Conservation (phyloP, 2,329 filamentous ascomycete genomes). For the Fusarium pseudoanthophilum region DNA sequence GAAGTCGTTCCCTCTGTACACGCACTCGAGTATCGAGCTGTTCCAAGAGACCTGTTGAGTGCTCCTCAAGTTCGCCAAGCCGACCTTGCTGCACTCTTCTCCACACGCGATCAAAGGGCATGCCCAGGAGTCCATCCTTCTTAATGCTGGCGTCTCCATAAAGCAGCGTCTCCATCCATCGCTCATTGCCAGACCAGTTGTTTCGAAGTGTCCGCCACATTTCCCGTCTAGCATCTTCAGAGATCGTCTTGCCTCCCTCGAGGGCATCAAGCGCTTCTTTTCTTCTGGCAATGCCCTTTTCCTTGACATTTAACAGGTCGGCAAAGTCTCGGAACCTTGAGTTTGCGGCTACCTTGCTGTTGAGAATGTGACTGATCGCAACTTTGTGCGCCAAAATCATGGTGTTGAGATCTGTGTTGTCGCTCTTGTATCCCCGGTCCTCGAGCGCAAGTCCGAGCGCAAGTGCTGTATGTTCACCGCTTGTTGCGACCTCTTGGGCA, state of each 20-base stretch:
- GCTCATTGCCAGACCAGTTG: constrained; percentile 82
- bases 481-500: constrained; percentile 54
- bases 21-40: constrained; percentile 76
- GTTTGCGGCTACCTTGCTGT: constrained; percentile 68
- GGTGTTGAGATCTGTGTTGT: constrained; percentile 67
- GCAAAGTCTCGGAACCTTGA: constrained; percentile 72
- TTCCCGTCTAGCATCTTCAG: constrained; percentile 57
- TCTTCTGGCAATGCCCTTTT: constrained; percentile 65
- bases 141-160: constrained; percentile 69
- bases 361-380: constrained; percentile 69
- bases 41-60: constrained; percentile 67
- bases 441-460: constrained; percentile 68
- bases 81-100: constrained; percentile 69
- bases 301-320: constrained; percentile 71
- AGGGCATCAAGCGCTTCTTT: constrained; percentile 57
- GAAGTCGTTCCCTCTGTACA: constrained; percentile 73
- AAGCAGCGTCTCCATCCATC: constrained; percentile 78
- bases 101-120: constrained; percentile 79
- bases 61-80: constrained; percentile 65
- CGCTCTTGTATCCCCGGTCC: constrained; percentile 65
- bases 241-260: constrained; percentile 48
- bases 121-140: constrained; percentile 72
- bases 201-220: constrained; percentile 71
- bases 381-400: constrained; percentile 79
- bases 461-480: constrained; percentile 56